These are phyloP conservation scores for Phytophthora ohioensis DNA, from an alignment of 352 stramenopile genomes.

Conservation along the genomic window DNA sequence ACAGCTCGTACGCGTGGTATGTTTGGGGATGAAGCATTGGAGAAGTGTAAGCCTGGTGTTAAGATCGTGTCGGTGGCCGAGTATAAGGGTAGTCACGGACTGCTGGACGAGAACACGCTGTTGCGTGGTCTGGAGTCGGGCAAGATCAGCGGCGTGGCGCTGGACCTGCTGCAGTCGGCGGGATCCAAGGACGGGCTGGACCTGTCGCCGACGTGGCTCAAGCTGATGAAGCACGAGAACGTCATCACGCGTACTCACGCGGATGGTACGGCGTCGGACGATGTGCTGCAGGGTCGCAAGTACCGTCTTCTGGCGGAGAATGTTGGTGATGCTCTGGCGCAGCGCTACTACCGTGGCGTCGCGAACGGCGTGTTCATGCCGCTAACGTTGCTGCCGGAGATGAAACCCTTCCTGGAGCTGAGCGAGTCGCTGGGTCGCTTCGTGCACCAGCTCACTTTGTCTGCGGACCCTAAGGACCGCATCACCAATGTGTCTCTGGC, in stretches of 20 bases:
- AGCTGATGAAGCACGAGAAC: slow-evolving; percentile 88
- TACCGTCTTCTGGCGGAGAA: slow-evolving; percentile 86
- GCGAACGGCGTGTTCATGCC: slow-evolving; percentile 89
- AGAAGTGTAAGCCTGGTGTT: slow-evolving; percentile 91
- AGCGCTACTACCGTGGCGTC: slow-evolving; percentile 80
- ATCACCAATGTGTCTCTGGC: slow-evolving; percentile 76
- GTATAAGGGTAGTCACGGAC: slow-evolving; percentile 71
- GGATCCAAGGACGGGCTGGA: slow-evolving; percentile 34
- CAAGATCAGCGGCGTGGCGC: slow-evolving; percentile 83
- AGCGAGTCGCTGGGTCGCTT: slow-evolving; percentile 79
- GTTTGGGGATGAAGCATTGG: slow-evolving; percentile 83
- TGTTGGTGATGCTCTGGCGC: slow-evolving; percentile 71
- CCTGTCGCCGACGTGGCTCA: slow-evolving; percentile 53
- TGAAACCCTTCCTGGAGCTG: slow-evolving; percentile 83
- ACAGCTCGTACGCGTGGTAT: slow-evolving; percentile 93
- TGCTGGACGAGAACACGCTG: slow-evolving; percentile 87
- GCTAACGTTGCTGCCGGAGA: slow-evolving; percentile 77
- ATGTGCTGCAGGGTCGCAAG: slow-evolving; percentile 73
- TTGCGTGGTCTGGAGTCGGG: slow-evolving; percentile 71
- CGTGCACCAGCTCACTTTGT: slow-evolving; percentile 71
- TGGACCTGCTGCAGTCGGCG: slow-evolving; percentile 74
- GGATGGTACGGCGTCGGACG: slow-evolving; percentile 86
- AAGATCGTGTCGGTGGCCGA: slow-evolving; percentile 89
- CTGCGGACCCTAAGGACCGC: slow-evolving; percentile 65
- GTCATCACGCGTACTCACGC: slow-evolving; percentile 91